Evolutionary conservation across 805 yeast species (phyloP).

Genomic region (Metschnikowia bowlesiae): DNA sequence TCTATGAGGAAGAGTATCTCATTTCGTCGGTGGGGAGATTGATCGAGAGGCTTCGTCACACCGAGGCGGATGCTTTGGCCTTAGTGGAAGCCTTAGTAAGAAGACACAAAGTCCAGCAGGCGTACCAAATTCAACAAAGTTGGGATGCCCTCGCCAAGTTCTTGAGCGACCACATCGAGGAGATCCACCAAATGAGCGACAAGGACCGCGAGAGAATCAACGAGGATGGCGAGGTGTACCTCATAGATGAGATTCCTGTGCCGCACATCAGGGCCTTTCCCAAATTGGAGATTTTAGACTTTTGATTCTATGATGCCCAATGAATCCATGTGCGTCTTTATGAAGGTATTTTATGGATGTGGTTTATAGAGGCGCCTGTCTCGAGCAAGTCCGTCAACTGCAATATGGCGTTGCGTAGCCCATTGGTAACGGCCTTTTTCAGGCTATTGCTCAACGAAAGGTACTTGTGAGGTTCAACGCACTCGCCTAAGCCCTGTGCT

Average conservation of each 20-base stretch:
- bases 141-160: conserved; percentile 54
- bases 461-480: conserved; percentile 29
- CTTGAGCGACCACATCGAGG: conserved; percentile 58
- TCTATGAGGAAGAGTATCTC: conserved; percentile 94
- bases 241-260: conserved; percentile 68
- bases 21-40: conserved; percentile 84
- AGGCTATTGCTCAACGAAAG: conserved; percentile 36
- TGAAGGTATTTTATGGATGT: too few species aligned
- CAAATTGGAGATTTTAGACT: conserved; percentile 53
- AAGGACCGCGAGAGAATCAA: conserved; percentile 84
- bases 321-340: too few species aligned
- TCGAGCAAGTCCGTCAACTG: conserved; percentile 20
- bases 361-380: conserved; percentile 2
- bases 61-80: conserved; percentile 67
- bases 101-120: conserved; percentile 70
- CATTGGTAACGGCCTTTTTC: conserved; percentile 48
- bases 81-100: conserved; percentile 75
- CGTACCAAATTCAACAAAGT: conserved; percentile 69
- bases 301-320: conserved; percentile 22
- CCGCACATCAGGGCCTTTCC: conserved; percentile 68
- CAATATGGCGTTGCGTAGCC: conserved; percentile 39
- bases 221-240: conserved; percentile 80
- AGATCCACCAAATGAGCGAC: conserved; percentile 78
- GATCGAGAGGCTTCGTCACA: conserved; percentile 71
- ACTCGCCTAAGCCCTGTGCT: conserved; percentile 38